Evolutionary conservation across 805 yeast species (phyloP), one percentile per base, ranked within the genome.

Genomic region (Saccharomycopsis sp.): DNA sequence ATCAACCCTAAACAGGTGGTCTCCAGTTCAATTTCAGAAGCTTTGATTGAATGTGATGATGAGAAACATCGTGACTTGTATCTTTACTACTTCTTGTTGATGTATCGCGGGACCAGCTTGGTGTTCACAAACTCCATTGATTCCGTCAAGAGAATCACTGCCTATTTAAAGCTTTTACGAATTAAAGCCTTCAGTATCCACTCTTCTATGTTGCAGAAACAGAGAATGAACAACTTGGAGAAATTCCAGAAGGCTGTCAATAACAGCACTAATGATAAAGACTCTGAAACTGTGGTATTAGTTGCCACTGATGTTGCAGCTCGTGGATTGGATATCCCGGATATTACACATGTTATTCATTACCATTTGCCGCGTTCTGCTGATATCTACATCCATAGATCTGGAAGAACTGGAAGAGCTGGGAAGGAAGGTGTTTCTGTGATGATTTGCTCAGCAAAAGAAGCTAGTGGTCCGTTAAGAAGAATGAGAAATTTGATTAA

Each of bases 381-480:
- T 0, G 99, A 94, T 68, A 84, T 90, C 55, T 94, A 94, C 68
- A 85, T 94, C 65, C 99, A 94, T 72, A 81, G 99, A 70, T 89
- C 97, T 1, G 99, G 99, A 62, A 85, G 99, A 80, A 94, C 99
- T n/a, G 98, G 96, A 0, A 86, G 99, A 77, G 97, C 96, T 1
- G 94, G 93, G 0, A 71, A 71, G 41, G 93, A 89, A 69, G 99
- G 99, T 77, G 97, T 94, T n/a, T 87, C 97, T 1, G 86, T 94
- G 54, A 84, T 91, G 82, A 76, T 94, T 56, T 90, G 97, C 67
- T 88, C 96, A 2, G 97, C 97, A 15, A 91, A 88, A 61, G 99
- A 94, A 69, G 90, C 96, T 0, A 79, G 90, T 58, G 97, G 97
- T 0, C 92, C 98, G 0, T 76, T 92, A 62, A 79, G 83, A 67